phyloP scores from a whole-genome alignment of 192 early-diverging fungal genomes.

The Geranomyces michiganensis region DNA sequence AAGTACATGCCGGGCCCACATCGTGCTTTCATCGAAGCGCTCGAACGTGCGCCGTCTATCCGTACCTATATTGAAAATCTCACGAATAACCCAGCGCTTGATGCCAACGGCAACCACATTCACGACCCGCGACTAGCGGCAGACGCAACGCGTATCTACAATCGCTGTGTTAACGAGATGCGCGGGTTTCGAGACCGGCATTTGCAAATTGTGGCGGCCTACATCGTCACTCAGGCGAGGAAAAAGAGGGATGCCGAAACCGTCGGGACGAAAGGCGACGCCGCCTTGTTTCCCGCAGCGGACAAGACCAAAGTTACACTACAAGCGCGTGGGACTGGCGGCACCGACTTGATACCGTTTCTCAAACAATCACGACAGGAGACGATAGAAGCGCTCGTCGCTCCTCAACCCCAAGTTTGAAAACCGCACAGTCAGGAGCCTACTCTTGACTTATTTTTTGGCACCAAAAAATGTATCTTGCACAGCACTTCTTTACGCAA shows the following conservation, averaged over 20 bases:
- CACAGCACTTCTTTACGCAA: no score
- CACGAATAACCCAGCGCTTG: constrained; percentile 15
- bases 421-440: no score
- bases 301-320: neutral
- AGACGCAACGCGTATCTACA: constrained; percentile 64
- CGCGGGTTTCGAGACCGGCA: constrained; percentile 88
- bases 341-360: constrained; percentile 85
- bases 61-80: constrained; percentile 34
- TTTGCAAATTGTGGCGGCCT: constrained; percentile 88
- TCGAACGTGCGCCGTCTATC: constrained; percentile 45
- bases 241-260: constrained; percentile 63
- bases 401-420: no score
- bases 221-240: constrained; percentile 83
- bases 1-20: constrained; percentile 89
- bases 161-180: constrained; percentile 78
- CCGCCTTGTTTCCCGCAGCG: no score
- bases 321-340: constrained; percentile 42
- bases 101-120: constrained; percentile 1
- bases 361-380: constrained; percentile 88
- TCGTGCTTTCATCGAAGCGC: constrained; percentile 76
- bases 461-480: no score
- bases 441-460: no score
- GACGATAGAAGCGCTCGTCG: constrained; percentile 60
- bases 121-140: constrained; percentile 21
- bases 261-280: no score